Conservation (phyloP, 257 asterid genomes). For the Perilla frutescens region DNA sequence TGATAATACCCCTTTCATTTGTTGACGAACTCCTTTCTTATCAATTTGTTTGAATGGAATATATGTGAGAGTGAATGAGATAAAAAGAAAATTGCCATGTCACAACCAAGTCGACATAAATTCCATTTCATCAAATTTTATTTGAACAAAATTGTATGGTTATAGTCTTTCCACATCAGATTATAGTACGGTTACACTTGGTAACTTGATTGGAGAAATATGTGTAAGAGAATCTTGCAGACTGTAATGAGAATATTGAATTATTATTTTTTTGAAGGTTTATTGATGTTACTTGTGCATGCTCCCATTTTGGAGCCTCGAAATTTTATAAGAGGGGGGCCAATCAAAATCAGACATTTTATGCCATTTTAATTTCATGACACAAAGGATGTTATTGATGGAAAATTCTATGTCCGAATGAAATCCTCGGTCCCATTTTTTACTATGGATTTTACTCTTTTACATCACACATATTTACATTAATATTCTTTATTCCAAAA, state of each 20-base stretch:
- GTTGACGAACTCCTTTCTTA: background rate
- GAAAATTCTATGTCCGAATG: too few relatives aligned
- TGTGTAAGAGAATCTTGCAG: slow-evolving; percentile 1
- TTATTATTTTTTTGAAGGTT: too few relatives aligned
- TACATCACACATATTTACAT: too few relatives aligned
- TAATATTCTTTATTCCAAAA: too few relatives aligned
- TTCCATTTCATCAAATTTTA: slow-evolving; percentile 22
- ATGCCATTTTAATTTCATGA: background rate
- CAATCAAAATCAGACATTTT: background rate
- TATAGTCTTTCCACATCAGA: background rate
- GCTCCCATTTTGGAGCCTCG: slow-evolving; percentile 4
- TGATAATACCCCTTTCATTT: too few relatives aligned
- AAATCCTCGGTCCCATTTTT: too few relatives aligned
- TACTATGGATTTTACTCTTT: too few relatives aligned
- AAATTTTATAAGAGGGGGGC: background rate
- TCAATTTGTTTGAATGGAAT: slow-evolving; percentile 16
- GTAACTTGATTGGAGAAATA: background rate
- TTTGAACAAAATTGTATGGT: slow-evolving; percentile 1
- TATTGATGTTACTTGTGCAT: slow-evolving; percentile 6
- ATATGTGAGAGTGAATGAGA: slow-evolving; percentile 22
- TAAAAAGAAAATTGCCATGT: slow-evolving; percentile 14
- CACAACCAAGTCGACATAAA: slow-evolving; percentile 13
- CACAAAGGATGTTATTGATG: too few relatives aligned
- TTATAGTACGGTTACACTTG: background rate
- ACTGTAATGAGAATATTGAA: background rate